Base-by-base conservation (phyloP, 2,329 filamentous ascomycete species). In the Mycosphaerella arachidis region DNA sequence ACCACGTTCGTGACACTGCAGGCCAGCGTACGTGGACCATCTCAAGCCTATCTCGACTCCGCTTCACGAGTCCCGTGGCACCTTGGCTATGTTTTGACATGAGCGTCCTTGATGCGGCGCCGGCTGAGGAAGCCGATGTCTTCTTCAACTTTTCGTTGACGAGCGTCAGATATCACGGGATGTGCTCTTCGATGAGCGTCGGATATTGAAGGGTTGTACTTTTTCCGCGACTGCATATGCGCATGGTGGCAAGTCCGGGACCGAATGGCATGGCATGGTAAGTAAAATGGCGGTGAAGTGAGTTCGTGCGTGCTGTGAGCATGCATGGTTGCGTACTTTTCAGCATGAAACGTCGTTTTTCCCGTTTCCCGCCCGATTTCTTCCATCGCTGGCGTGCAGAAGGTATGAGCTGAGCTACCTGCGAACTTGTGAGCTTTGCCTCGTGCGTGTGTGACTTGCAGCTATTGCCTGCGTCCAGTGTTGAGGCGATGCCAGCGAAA, bases 231-330 rank as follows among this genome's bases (percentile, higher is more conserved):
- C 24, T 24, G 24, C 24, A 24, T 24, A 24, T 24, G 24, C 3
- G 24, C 24, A 24, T 24, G 24, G 24, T 24, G 24, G 24, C 24
- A 24, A 24, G 24, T 24, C 24, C 24, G 24, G 24, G 24, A 24
- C 2, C 24, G 24, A 24, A 24, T 24, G 24, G 24, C 31, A 53
- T 53, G 51, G 24, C 12, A 31, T 24, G 31, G 51, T 31, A 20
- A 53, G 46, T 20, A 31, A 20, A 55, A 55, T 46, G 53, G 53
- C 53, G 53, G 53, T 55, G 53, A 46, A 46, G 37, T 29, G 53
- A 55, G 53, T 37, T 55, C 53, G 40, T 24, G 53, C 48, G 30
- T 37, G 18, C n/a, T 3, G 27, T 46, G 53, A 13, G 53, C 35
- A 35, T 43, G 53, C 35, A 35, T 43, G 37, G 35, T 16, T 45